These are phyloP conservation scores for Lasiodiplodia citricola DNA, from an alignment of 2,329 filamentous ascomycete genomes.

Conservation along the genomic window DNA sequence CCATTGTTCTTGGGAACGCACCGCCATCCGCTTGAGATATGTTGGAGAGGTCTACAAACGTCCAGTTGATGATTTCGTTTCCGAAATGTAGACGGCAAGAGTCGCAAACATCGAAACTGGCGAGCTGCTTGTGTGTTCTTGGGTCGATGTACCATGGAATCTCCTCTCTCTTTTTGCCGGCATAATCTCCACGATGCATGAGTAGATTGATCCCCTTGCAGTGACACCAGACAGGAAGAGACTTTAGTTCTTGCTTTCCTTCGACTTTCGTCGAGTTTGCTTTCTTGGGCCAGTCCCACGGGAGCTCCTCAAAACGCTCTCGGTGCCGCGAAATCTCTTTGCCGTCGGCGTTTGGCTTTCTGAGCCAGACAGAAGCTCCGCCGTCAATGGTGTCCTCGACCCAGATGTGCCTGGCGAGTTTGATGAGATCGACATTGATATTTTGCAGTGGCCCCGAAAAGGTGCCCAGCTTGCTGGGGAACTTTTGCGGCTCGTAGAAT, in stretches of 20 bases:
- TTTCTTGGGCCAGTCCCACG: slow-evolving; percentile 39
- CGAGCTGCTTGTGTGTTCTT: slow-evolving; percentile 47
- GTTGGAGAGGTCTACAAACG: slow-evolving; percentile 49
- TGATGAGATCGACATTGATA: slow-evolving; percentile 36
- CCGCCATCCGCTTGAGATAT: slow-evolving; percentile 39
- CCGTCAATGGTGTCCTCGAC: slow-evolving; percentile 60
- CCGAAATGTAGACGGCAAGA: slow-evolving; percentile 54
- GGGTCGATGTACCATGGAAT: slow-evolving; percentile 54
- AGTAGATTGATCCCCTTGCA: slow-evolving; percentile 55
- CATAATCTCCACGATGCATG: slow-evolving; percentile 43
- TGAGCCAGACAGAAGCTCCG: slow-evolving; percentile 56
- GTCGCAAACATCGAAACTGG: slow-evolving; percentile 53
- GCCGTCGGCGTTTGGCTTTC: slow-evolving; percentile 41
- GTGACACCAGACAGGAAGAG: slow-evolving; percentile 51
- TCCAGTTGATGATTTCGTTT: slow-evolving; percentile 54
- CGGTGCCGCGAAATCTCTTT: slow-evolving; percentile 34
- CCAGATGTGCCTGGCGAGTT: slow-evolving; percentile 48
- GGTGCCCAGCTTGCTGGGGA: slow-evolving; percentile 37
- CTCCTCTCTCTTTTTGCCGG: slow-evolving; percentile 33
- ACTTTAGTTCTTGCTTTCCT: slow-evolving; percentile 29
- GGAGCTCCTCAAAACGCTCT: slow-evolving; percentile 35
- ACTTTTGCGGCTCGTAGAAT: slow-evolving; percentile 45
- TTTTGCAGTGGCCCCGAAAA: slow-evolving; percentile 49
- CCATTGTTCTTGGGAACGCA: slow-evolving; percentile 39
- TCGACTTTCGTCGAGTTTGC: slow-evolving; percentile 26